These are phyloP conservation scores for Anacardium occidentale DNA, from an alignment of 345 rosid genomes.

Conservation along the genomic window DNA sequence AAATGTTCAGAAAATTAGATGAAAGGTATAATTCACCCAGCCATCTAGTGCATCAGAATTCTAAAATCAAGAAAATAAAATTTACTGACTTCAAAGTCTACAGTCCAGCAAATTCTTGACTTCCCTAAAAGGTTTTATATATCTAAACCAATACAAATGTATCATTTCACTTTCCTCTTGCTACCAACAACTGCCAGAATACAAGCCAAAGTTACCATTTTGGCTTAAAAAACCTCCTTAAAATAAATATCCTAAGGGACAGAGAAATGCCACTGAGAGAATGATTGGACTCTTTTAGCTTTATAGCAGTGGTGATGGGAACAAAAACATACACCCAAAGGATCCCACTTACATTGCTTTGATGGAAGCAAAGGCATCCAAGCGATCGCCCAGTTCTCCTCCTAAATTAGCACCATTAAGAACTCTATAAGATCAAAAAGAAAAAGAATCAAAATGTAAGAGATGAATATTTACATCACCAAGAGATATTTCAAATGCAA, in stretches of 20 bases:
- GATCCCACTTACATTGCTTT: slow-evolving; percentile 60
- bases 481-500: background rate
- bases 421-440: slow-evolving; percentile 41
- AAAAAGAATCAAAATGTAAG: background rate
- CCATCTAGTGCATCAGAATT: background rate
- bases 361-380: slow-evolving; percentile 67
- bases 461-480: background rate
- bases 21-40: background rate
- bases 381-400: slow-evolving; percentile 81
- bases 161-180: background rate
- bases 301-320: background rate
- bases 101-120: slow-evolving; percentile 5
- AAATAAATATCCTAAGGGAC: background rate
- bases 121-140: background rate
- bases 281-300: background rate
- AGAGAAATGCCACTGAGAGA: slow-evolving; percentile 1
- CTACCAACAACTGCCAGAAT: background rate
- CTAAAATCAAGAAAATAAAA: slow-evolving; percentile 1
- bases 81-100: slow-evolving; percentile 6
- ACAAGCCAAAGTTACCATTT: background rate
- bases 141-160: background rate
- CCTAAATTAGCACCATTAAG: slow-evolving; percentile 89
- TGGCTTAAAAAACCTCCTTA: slow-evolving; percentile 2
- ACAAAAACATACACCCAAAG: background rate
- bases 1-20: background rate